Percentiles rank a stretch among this genome's conserved stretches.
phyloP scores from a whole-genome alignment of 2,329 filamentous ascomycete genomes.

The Simplicillium aogashimaense region DNA sequence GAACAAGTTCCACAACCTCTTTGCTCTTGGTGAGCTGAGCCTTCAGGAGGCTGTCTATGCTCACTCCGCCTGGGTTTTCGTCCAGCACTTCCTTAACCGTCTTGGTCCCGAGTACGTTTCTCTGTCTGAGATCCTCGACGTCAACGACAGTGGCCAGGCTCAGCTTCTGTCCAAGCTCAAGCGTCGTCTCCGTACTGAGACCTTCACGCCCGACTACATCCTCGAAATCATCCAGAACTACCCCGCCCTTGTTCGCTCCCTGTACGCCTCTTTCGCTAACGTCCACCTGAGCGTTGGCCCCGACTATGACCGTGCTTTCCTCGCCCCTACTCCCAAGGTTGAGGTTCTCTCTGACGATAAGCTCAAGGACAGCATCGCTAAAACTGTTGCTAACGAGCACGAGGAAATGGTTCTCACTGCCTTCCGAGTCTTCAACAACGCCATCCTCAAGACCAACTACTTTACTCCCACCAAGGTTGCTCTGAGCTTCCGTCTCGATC shows the following conservation, averaged over 20 bases:
- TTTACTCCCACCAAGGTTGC: conserved; percentile 96
- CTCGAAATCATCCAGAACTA: conserved; percentile 92
- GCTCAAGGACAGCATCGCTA: conserved; percentile 68
- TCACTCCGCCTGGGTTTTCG: conserved; percentile 95
- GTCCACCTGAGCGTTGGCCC: conserved; percentile 57
- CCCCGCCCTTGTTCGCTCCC: conserved; percentile 71
- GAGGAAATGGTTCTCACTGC: conserved; percentile 97
- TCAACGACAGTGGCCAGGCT: conserved; percentile 72
- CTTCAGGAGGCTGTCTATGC: conserved; percentile 96
- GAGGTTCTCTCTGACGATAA: conserved; percentile 67
- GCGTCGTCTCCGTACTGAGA: conserved; percentile 88
- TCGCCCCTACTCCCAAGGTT: conserved; percentile 45
- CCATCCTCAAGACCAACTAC: conserved; percentile 96
- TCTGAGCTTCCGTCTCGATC: conserved; percentile 88
- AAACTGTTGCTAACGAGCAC: conserved; percentile 82
- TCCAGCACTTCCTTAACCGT: conserved; percentile 95
- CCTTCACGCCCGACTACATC: conserved; percentile 97
- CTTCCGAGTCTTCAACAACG: conserved; percentile 90
- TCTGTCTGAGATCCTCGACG: conserved; percentile 69
- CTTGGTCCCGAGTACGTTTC: conserved; percentile 88
- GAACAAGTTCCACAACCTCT: conserved; percentile 89
- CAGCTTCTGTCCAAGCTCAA: conserved; percentile 90
- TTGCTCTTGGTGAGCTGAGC: conserved; percentile 76
- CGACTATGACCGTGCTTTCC: conserved; percentile 38
- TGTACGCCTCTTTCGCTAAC: conserved; percentile 88